These are phyloP conservation scores for Ceratopteris richardii DNA, from an alignment of 75 land plant genomes.

Conservation along the genomic window DNA sequence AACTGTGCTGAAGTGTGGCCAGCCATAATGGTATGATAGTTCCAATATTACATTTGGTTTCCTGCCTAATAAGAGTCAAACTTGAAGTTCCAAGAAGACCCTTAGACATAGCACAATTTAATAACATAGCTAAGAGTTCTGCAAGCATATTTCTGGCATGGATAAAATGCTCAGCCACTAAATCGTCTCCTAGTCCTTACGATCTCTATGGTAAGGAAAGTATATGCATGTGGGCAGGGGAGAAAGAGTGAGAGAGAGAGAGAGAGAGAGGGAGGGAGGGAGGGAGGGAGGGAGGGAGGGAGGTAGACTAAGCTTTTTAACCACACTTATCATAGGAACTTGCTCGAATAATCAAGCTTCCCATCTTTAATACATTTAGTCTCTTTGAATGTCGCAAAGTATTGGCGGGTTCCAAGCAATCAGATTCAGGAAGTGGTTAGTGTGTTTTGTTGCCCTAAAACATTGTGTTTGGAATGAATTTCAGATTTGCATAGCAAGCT, in stretches of 20 bases:
- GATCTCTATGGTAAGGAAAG: no score
- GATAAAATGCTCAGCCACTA: no score
- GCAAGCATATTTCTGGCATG: no score
- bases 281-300: slow-evolving; percentile 3
- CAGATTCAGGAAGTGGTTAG: slow-evolving; percentile 72
- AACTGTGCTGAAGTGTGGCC: no score
- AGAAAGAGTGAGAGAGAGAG: neutral
- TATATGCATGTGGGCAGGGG: no score
- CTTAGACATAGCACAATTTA: no score
- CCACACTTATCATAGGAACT: slow-evolving; percentile 75
- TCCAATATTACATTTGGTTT: no score
- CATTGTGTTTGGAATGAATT: neutral
- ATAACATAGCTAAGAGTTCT: no score
- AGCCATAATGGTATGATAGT: no score
- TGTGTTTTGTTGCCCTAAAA: neutral
- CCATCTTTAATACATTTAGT: slow-evolving; percentile 83
- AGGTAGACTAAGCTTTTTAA: neutral
- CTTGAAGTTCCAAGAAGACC: no score
- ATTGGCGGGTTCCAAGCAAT: slow-evolving; percentile 67
- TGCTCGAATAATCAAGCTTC: slow-evolving; percentile 81
- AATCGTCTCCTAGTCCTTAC: no score
- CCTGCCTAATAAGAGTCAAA: no score
- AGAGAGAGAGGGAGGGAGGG: slow-evolving; percentile 1
- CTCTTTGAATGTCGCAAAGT: slow-evolving; percentile 88
- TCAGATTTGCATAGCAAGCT: neutral